Base-by-base conservation (phyloP, 2,329 filamentous ascomycete genomes). In the Escovopsis sp. region DNA sequence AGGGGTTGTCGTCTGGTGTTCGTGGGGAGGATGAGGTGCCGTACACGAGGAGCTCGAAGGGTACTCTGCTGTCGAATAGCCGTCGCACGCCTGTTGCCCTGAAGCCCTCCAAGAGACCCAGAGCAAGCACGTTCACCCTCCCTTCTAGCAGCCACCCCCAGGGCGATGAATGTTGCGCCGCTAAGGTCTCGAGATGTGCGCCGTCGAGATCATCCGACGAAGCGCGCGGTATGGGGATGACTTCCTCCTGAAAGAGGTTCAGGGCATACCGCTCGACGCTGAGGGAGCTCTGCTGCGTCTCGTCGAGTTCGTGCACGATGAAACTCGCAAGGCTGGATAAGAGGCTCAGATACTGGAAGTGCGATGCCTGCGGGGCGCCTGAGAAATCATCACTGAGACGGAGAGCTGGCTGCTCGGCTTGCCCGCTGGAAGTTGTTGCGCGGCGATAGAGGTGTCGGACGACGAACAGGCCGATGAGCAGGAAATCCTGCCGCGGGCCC, bases 381-480 rank as follows among this genome's bases (percentile, higher is more conserved):
- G 37, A 33, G 27, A 61, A 55, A 30, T 55, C 53, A 11, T 50
- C 46, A 17, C 53, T 56, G 10, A 62, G 43, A 10, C 39, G 43
- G 14, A 61, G 48, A 3, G 43, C 44, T 16, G 40, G 36, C 7
- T 39, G 35, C 8, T 49, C 41, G 3, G 41, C 37, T 1, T 46
- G 43, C 17, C 52, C 42, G 6, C 42, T 35, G 27, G 51, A 53
- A n/a, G 21, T 8, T 1, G 59, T 62, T 4, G 58, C 55, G 14
- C 55, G 53, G 7, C 55, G 54, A 41, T 67, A 68, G 3, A 69
- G 51, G 15, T 53, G 47, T 12, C 56, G 50, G 10, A 56, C 50
- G 9, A 61, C 40, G 14, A 56, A 55, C 2, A 65, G 43, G 14
- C 54, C 49, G 21, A 60, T 48, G 5, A 60, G 49, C n/a, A 65